A percentile compares a stretch with the other conserved stretches of the same genome.
Conservation (phyloP, 1,284 basidiomycete genomes). For the Marasmius sp. region DNA sequence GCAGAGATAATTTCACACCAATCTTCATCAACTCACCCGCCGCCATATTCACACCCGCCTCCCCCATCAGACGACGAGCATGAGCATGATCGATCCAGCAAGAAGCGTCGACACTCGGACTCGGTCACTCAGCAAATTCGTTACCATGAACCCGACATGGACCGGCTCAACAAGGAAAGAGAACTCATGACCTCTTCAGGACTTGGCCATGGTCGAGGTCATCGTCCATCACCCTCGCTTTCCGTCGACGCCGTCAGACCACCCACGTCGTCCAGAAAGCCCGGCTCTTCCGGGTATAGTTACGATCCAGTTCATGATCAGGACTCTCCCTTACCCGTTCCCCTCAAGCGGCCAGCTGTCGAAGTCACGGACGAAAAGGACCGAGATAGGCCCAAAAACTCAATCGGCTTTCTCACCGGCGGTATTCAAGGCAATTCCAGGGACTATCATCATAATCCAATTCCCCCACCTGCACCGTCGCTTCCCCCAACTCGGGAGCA, state of each 20-base stretch:
- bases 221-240: background rate
- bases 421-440: background rate
- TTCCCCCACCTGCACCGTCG: background rate
- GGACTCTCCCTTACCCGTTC: background rate
- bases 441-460: background rate
- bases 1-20: background rate
- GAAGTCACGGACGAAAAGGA: background rate
- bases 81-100: slow-evolving; percentile 20
- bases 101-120: slow-evolving; percentile 42
- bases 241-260: background rate
- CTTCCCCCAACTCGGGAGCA: background rate
- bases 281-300: slow-evolving; percentile 4
- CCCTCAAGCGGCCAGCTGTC: background rate
- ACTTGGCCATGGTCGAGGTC: background rate
- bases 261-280: slow-evolving; percentile 4
- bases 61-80: slow-evolving; percentile 24
- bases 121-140: slow-evolving; percentile 27
- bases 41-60: background rate
- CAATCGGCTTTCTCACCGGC: background rate
- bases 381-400: slow-evolving; percentile 1
- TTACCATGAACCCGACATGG: background rate
- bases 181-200: background rate
- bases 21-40: slow-evolving; percentile 16
- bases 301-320: slow-evolving; percentile 16
- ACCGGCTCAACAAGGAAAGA: background rate